Evolutionary conservation across 2,329 filamentous ascomycete genomes (phyloP), one percentile per base, ranked within the genome.

Genomic region (Fusarium newnesense): DNA sequence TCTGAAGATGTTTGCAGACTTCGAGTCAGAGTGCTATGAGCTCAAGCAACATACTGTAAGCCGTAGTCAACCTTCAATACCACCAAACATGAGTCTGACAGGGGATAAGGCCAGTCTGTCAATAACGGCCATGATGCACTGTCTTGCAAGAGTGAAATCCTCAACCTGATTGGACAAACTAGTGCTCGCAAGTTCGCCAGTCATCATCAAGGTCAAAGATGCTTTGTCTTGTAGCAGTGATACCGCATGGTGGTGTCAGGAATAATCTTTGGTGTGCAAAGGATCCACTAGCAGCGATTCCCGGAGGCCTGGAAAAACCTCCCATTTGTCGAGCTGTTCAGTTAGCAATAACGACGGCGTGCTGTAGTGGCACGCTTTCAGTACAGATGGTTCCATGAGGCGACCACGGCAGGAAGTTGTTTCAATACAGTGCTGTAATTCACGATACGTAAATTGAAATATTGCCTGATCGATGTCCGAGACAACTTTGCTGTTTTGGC

Each of bases 181-280:
- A 65, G 67, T 60, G 40, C 57, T 26, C 37, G 34, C 58, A 59
- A 44, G 50, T 60, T 64, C 36, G 43, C 67, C 61, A 61, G 68
- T 71, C 49, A 63, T 47, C 53, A 44, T 34, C 44, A 60, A 64
- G 62, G 32, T 64, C 32, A 59, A 65, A 71, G 67, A 69, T 68
- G 64, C 53, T 65, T 56, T 64, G 54, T 66, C 58, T 62, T 67
- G 54, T 43, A 57, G 36, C 18, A 57, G 44, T 19, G 57, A 76
- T 56, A 66, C 54, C 57, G 60, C 62, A 70, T 67, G 59, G 64
- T 64, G 72, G 72, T 77, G 77, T 75, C 73, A 63, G 69, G 75
- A 78, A 75, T 76, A 72, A 78, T 80, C 71, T 76, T 76, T 79
- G 78, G 74, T 74, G 70, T 75, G 72, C 64, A 57, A 65, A 63